These are phyloP conservation scores for Tylopilus plumbeoviolaceoides DNA, from an alignment of 768 basidiomycete species.

Conservation along the genomic window DNA sequence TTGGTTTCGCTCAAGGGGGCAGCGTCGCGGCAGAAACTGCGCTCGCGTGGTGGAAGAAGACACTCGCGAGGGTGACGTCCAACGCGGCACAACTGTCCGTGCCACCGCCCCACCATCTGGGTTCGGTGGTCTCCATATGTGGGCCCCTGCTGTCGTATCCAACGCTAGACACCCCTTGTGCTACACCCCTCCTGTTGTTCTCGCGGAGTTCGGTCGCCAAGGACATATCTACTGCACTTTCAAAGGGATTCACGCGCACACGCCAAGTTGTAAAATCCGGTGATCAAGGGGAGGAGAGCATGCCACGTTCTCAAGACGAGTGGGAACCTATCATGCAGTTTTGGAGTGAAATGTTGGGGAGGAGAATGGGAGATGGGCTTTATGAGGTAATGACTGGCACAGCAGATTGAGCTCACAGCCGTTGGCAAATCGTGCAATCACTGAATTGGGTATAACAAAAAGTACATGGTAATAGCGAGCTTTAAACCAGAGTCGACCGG, in stretches of 20 bases:
- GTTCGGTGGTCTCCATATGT: conserved; percentile 62
- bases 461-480: too few relatives aligned
- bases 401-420: background rate
- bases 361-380: conserved; percentile 55
- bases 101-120: conserved; percentile 39
- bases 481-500: background rate
- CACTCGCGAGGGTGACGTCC: conserved; percentile 17
- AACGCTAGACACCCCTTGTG: conserved; percentile 45
- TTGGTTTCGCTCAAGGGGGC: conserved; percentile 89
- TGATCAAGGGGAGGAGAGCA: conserved; percentile 41
- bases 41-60: conserved; percentile 50
- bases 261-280: conserved; percentile 46
- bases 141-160: conserved; percentile 81
- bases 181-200: conserved; percentile 61
- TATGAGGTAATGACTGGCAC: conserved; percentile 60
- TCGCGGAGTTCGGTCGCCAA: conserved; percentile 47
- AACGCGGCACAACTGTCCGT: conserved; percentile 6
- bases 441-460: background rate
- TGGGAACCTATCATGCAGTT: conserved; percentile 86
- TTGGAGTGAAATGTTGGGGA: conserved; percentile 68
- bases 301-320: conserved; percentile 73
- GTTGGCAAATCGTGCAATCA: background rate
- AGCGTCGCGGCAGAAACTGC: conserved; percentile 69
- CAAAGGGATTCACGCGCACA: conserved; percentile 53
- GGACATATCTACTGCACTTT: conserved; percentile 48